Base-by-base conservation (phyloP, 768 basidiomycete species). In the Hypholoma sublateritium region DNA sequence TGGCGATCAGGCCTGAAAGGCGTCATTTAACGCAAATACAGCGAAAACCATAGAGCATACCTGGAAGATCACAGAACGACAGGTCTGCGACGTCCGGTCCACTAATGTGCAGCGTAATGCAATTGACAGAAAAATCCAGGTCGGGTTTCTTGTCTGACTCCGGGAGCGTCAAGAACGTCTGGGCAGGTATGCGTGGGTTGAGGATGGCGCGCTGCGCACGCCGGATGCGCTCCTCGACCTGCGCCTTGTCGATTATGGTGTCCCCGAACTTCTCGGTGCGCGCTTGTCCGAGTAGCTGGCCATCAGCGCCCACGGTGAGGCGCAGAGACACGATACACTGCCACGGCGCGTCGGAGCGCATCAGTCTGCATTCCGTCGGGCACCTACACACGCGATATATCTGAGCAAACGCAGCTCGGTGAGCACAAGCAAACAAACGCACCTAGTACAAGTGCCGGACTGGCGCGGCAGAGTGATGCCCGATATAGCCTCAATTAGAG, bases 391-490 rank as follows among this genome's bases (percentile, higher is more conserved):
- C 3, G 36, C 9, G 9, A 14, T 5, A n/a, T 12, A 41, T 25
- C 7, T 22, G 43, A 41, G 12, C 21, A n/a, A 32, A 32, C 28
- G 9, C 28, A 9, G 19, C 44, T 8, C 6, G 22, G 8, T n/a
- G 36, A 19, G 7, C 4, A 17, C n/a, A 13, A 13, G 28, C 28
- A 17, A 8, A 25, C 47, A 24, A 25, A 21, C 60, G 37, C 59
- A 85, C 89, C 89, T 76, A 0, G 90, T 92, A 54, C 89, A 91
- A 0, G 89, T 90, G 0, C 89, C 89, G 13, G 82, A 75, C 0
- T 85, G 85, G 12, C 88, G 80, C 28, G 88, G 89, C 0, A 91
- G 72, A 0, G 81, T 86, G 13, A 91, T 81, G 0, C 88, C 87
- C 0, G 87, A 88, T 41, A 92, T 89, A 0, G 87, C 80, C 60